A percentile compares a stretch with the other conserved stretches of the same genome.
Conservation (phyloP, 129 eudicot species). For the Flaveria brownii region DNA sequence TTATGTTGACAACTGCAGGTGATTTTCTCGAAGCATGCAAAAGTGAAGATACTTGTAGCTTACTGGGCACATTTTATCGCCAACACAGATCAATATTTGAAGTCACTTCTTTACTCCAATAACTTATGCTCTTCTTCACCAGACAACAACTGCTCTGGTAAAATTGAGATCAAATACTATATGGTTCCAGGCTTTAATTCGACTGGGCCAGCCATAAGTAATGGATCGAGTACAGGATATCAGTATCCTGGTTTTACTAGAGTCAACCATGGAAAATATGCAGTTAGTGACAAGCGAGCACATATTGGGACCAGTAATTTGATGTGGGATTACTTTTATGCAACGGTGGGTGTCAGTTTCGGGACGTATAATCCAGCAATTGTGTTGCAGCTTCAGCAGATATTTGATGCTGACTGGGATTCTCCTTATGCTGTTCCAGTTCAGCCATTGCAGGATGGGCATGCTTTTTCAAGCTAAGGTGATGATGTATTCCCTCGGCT, state of each 20-base stretch:
- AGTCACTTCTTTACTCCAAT: slow-evolving; percentile 75
- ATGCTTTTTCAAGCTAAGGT: slow-evolving; percentile 33
- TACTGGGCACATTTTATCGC: slow-evolving; percentile 69
- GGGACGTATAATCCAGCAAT: slow-evolving; percentile 73
- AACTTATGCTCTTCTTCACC: slow-evolving; percentile 66
- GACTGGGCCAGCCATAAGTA: slow-evolving; percentile 66
- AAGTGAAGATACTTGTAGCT: slow-evolving; percentile 71
- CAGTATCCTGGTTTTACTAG: slow-evolving; percentile 66
- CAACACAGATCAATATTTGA: slow-evolving; percentile 66
- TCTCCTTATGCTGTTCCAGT: slow-evolving; percentile 77
- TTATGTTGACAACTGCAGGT: slow-evolving; percentile 41
- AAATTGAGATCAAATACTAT: slow-evolving; percentile 80
- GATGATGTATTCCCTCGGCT: background rate
- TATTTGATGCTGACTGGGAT: slow-evolving; percentile 91
- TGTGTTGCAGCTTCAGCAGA: slow-evolving; percentile 68
- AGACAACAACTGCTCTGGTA: slow-evolving; percentile 71
- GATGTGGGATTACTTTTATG: slow-evolving; percentile 79
- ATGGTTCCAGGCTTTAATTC: slow-evolving; percentile 68
- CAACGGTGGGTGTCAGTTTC: slow-evolving; percentile 78
- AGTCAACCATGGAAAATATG: slow-evolving; percentile 87
- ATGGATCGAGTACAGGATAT: slow-evolving; percentile 58
- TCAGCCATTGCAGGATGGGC: slow-evolving; percentile 47
- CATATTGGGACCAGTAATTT: slow-evolving; percentile 88
- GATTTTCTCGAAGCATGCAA: slow-evolving; percentile 68
- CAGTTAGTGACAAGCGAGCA: slow-evolving; percentile 73